These are phyloP conservation scores for Starmerella powellii DNA, from an alignment of 805 yeast species.

Conservation along the genomic window DNA sequence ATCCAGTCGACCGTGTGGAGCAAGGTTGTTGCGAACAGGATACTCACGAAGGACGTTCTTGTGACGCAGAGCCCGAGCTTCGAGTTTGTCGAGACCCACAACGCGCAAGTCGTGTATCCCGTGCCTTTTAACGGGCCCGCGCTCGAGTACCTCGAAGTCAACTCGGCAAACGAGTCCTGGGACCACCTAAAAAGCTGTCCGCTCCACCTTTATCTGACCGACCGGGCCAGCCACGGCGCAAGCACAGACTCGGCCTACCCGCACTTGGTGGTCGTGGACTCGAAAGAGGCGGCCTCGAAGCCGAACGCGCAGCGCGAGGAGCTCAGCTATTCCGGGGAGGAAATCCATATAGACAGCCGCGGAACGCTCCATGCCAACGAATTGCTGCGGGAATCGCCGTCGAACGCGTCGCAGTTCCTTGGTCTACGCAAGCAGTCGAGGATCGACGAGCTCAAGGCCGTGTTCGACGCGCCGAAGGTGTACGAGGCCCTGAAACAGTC, in stretches of 20 bases:
- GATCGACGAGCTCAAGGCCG: slow-evolving; percentile 20
- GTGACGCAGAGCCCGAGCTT: slow-evolving; percentile 24
- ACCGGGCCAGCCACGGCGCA: not conserved
- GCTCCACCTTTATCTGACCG: slow-evolving; percentile 16
- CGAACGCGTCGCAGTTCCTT: slow-evolving; percentile 22
- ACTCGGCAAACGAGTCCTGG: slow-evolving; percentile 23
- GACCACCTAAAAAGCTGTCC: slow-evolving; percentile 26
- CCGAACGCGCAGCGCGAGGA: not conserved
- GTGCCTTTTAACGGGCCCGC: slow-evolving; percentile 22
- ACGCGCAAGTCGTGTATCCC: slow-evolving; percentile 27
- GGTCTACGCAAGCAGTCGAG: slow-evolving; percentile 20
- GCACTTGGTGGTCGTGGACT: slow-evolving; percentile 16
- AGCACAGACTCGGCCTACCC: slow-evolving; percentile 23
- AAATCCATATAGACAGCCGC: slow-evolving; percentile 15
- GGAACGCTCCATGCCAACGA: slow-evolving; percentile 23
- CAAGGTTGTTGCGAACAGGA: slow-evolving; percentile 22
- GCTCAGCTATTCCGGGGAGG: slow-evolving; percentile 6
- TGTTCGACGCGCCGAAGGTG: slow-evolving; percentile 13
- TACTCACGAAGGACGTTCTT: slow-evolving; percentile 28
- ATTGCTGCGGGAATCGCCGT: slow-evolving; percentile 23
- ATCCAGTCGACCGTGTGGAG: slow-evolving; percentile 28
- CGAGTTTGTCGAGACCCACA: slow-evolving; percentile 27
- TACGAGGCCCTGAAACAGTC: slow-evolving; percentile 20
- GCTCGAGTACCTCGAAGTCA: slow-evolving; percentile 27
- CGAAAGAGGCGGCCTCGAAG: not conserved